Conservation (phyloP, 805 yeast genomes). For the Cyberlindnera mississippiensis region DNA sequence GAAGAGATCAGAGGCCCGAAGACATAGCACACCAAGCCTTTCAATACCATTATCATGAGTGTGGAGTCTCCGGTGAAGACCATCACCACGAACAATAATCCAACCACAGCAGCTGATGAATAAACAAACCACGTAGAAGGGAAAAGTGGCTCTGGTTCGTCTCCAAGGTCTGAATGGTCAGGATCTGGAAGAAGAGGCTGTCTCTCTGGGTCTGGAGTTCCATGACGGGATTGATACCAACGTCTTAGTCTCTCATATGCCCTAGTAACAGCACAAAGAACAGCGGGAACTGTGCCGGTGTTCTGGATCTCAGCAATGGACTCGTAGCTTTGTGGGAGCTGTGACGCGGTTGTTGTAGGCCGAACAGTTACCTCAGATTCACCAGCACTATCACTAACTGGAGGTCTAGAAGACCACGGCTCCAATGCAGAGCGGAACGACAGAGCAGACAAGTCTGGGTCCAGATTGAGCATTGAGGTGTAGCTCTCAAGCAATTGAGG, state of each 20-base stretch:
- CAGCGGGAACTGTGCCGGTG: neutral
- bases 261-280: neutral
- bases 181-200: slow-evolving; percentile 9
- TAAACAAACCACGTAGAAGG: slow-evolving; percentile 1
- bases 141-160: neutral
- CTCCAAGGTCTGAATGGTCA: neutral
- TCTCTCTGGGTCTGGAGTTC: slow-evolving; percentile 11
- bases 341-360: too few relatives aligned
- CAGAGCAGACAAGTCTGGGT: slow-evolving; percentile 5
- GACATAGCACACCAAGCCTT: slow-evolving; percentile 21
- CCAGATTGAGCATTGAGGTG: slow-evolving; percentile 1
- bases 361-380: too few relatives aligned
- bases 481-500: slow-evolving; percentile 5
- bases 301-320: neutral
- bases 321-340: slow-evolving; percentile 1
- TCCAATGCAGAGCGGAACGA: slow-evolving; percentile 9
- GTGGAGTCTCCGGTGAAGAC: slow-evolving; percentile 19
- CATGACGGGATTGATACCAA: neutral
- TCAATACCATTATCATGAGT: slow-evolving; percentile 15
- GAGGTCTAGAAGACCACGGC: neutral
- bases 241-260: slow-evolving; percentile 1
- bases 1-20: too few relatives aligned
- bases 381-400: neutral
- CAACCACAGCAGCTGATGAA: slow-evolving; percentile 2
- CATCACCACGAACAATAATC: slow-evolving; percentile 7